phyloP scores from a whole-genome alignment of 768 basidiomycete species.

The Cytidiella melzeri region DNA sequence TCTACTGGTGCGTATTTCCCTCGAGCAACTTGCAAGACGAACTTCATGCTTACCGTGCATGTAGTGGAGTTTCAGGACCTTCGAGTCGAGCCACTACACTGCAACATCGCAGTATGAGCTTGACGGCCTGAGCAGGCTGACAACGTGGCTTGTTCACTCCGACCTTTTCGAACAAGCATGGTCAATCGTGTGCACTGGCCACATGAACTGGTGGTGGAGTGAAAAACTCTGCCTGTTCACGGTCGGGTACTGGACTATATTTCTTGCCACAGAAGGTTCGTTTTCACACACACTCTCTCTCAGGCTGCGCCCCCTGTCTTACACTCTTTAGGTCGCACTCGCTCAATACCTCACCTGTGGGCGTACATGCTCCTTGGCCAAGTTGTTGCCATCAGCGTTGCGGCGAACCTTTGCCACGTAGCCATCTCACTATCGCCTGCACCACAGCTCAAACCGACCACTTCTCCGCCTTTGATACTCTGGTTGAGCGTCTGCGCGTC shows the following conservation, averaged over 20 bases:
- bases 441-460: neutral
- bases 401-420: constrained; percentile 56
- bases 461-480: constrained; percentile 18
- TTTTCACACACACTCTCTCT: neutral
- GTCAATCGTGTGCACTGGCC: constrained; percentile 28
- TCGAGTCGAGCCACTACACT: constrained; percentile 24
- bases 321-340: constrained; percentile 26
- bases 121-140: constrained; percentile 29
- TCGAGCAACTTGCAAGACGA: neutral
- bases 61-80: constrained; percentile 52
- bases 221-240: constrained; percentile 60
- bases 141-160: constrained; percentile 49
- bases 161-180: constrained; percentile 58
- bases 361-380: constrained; percentile 72
- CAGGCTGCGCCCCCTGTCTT: neutral
- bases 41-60: neutral
- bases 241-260: constrained; percentile 48
- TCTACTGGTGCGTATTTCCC: constrained; percentile 30
- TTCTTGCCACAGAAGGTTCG: constrained; percentile 47
- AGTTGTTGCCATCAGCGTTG: constrained; percentile 63
- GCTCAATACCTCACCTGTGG: constrained; percentile 45
- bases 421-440: constrained; percentile 11
- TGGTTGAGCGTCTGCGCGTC: constrained; percentile 41
- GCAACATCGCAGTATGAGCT: too few species aligned
- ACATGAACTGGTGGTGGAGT: constrained; percentile 65